Conservation (phyloP, 306 rosid genomes). For the Glycine tomentella region DNA sequence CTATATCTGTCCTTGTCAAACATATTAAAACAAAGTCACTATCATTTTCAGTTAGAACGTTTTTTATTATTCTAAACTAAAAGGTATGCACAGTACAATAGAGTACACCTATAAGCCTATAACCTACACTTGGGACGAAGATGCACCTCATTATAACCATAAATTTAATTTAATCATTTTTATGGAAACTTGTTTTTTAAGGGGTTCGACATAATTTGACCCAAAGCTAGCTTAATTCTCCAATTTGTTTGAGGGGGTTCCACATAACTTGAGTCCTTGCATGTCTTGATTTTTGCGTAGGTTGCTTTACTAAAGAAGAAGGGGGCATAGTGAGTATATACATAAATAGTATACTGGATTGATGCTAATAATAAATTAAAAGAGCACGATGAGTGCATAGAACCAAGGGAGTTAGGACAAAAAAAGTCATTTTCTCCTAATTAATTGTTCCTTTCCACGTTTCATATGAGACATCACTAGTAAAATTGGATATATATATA, state of each 20-base stretch:
- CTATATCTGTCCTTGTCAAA: slow-evolving; percentile 13
- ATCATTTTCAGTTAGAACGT: slow-evolving; percentile 21
- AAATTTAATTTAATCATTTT: slow-evolving; percentile 1
- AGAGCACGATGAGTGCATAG: no score
- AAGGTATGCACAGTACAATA: slow-evolving; percentile 19
- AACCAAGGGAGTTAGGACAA: no score
- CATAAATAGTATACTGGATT: no score
- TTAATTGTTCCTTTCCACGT: slow-evolving; percentile 21
- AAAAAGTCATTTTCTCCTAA: not conserved
- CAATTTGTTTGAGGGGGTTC: slow-evolving; percentile 1
- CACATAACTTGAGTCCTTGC: not conserved
- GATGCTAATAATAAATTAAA: no score
- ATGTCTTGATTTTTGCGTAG: slow-evolving; percentile 17
- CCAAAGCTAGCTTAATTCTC: not conserved
- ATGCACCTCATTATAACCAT: not conserved
- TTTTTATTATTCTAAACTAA: not conserved
- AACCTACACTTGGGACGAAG: slow-evolving; percentile 19
- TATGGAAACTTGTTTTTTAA: slow-evolving; percentile 20
- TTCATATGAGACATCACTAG: slow-evolving; percentile 39
- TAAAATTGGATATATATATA: not conserved
- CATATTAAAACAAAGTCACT: slow-evolving; percentile 10
- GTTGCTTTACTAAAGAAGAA: slow-evolving; percentile 31
- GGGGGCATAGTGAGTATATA: not conserved
- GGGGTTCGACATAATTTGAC: not conserved
- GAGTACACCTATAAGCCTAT: slow-evolving; percentile 15